Base-by-base conservation (phyloP, 2,329 filamentous ascomycete genomes). In the Ustilaginoidea virens region DNA sequence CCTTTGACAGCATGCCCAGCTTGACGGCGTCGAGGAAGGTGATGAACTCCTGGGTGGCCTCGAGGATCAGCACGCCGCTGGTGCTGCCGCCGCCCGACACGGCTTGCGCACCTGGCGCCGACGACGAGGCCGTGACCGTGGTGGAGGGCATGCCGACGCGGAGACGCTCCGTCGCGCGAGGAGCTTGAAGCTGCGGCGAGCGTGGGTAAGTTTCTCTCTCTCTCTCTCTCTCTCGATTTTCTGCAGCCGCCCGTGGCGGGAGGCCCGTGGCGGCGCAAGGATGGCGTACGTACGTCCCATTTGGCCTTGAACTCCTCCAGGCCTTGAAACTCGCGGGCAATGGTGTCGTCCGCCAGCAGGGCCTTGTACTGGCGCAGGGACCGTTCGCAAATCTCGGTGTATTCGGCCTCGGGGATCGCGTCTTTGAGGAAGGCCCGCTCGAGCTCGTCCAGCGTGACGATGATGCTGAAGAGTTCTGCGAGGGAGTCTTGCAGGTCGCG, bases 341-440 rank as follows among this genome's bases (percentile, higher is more conserved):
- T 90, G 2, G 70, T 78, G 41, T 96, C 87, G 48, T 96, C 83
- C 17, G 80, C 77, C 17, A 98, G 60, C 36, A 92, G 85, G 33
- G 85, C 92, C 53, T 87, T 92, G 63, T 98, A 98, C 58, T 98
- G 90, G 56, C 93, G 92, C 43, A 98, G 56, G 34, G 93, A 70
- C 22, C 90, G 74, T 48, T 86, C 81, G 62, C 92, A 98, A 39
- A 90, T 93, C 48, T 96, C 90, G 1, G 86, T 92, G 53, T 98
- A 98, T 45, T 94, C 87, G 29, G 68, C 66, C 55, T 96, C 90
- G 5, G 80, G 72, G 28, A 98, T 78, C 14, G 85, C 87, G 62
- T 98, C 90, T 48, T 93, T 92, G 22, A 98, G 70, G 48, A 93
- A 98, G 1, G 87, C 92, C 52, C 92, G 93, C 47, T 98, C 90